A percentile compares a stretch with the other conserved stretches of the same genome.
phyloP scores from a whole-genome alignment of 2,329 filamentous ascomycete genomes.

The Colletotrichum phormii region DNA sequence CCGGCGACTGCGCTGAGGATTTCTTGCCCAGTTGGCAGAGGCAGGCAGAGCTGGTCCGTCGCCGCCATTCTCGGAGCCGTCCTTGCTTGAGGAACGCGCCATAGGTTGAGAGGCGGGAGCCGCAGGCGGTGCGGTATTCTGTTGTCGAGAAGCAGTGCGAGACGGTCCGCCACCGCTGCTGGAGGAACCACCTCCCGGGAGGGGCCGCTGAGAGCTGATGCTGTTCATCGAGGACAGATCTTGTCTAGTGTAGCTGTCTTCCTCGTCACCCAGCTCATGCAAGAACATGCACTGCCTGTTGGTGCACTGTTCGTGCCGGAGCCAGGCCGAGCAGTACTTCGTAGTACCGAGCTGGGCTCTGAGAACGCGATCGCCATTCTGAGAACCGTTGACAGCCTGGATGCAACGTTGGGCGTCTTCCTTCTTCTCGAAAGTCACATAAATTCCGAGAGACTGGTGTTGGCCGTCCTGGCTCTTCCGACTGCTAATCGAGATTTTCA shows the following conservation, averaged over 20 bases:
- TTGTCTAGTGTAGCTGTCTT: conserved; percentile 94
- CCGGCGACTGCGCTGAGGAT: conserved; percentile 74
- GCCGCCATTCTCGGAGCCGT: conserved; percentile 75
- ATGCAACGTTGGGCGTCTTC: conserved; percentile 93
- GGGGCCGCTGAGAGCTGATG: conserved; percentile 80
- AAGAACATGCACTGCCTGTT: conserved; percentile 98
- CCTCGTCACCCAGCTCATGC: conserved; percentile 97
- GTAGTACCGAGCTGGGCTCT: conserved; percentile 88
- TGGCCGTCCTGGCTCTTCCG: conserved; percentile 81
- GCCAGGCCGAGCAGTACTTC: conserved; percentile 97
- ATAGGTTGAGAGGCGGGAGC: conserved; percentile 69
- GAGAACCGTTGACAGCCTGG: conserved; percentile 88
- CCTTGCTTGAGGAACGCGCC: conserved; percentile 81
- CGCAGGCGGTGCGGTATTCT: conserved; percentile 52
- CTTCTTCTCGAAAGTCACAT: conserved; percentile 96
- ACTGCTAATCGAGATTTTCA: conserved; percentile 99
- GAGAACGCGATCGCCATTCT: conserved; percentile 88
- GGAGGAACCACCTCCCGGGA: conserved; percentile 50
- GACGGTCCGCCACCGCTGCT: conserved; percentile 58
- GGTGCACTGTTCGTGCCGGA: conserved; percentile 92
- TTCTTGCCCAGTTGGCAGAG: conserved; percentile 91
- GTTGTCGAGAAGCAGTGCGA: conserved; percentile 65
- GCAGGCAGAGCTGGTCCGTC: conserved; percentile 93
- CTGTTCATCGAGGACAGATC: conserved; percentile 96
- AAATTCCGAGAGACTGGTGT: conserved; percentile 92